phyloP scores from a whole-genome alignment of 305 asterid species.

The Fraxinus baroniana region DNA sequence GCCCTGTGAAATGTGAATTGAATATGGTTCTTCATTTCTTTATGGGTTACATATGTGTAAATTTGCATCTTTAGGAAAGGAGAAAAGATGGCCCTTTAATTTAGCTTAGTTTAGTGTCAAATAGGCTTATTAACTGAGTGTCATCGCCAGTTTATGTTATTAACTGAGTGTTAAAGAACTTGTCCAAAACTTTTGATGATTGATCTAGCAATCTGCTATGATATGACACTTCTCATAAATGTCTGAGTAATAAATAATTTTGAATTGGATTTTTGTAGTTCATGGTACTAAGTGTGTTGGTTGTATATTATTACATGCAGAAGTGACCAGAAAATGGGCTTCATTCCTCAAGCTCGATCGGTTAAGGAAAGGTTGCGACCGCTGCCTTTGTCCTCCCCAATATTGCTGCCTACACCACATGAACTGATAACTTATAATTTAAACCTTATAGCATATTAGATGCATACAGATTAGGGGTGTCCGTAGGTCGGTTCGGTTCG shows the following conservation, averaged over 20 bases:
- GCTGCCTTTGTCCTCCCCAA: slow-evolving; percentile 88
- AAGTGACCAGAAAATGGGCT: slow-evolving; percentile 62
- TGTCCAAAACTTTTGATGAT: slow-evolving; percentile 10
- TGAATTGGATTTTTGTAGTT: slow-evolving; percentile 10
- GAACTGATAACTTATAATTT: slow-evolving; percentile 65
- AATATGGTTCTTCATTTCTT: not conserved
- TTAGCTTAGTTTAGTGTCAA: not conserved
- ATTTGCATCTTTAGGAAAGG: not conserved
- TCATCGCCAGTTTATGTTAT: not conserved
- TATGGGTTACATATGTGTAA: not conserved
- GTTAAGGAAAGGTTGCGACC: slow-evolving; percentile 88
- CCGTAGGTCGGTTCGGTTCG: too few relatives aligned
- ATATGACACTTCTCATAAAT: not conserved
- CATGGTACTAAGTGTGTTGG: slow-evolving; percentile 25
- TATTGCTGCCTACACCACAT: slow-evolving; percentile 91
- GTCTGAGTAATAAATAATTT: not conserved
- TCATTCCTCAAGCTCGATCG: slow-evolving; percentile 46
- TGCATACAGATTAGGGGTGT: slow-evolving; percentile 4
- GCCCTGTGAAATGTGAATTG: too few relatives aligned
- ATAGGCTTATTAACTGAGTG: too few relatives aligned
- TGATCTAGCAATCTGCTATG: slow-evolving; percentile 14
- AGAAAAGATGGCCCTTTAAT: not conserved
- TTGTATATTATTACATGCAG: slow-evolving; percentile 45
- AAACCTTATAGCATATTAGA: slow-evolving; percentile 15
- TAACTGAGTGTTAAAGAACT: not conserved